Conservation (phyloP, 164 flowering plant species). For the Kingdonia uniflora region DNA sequence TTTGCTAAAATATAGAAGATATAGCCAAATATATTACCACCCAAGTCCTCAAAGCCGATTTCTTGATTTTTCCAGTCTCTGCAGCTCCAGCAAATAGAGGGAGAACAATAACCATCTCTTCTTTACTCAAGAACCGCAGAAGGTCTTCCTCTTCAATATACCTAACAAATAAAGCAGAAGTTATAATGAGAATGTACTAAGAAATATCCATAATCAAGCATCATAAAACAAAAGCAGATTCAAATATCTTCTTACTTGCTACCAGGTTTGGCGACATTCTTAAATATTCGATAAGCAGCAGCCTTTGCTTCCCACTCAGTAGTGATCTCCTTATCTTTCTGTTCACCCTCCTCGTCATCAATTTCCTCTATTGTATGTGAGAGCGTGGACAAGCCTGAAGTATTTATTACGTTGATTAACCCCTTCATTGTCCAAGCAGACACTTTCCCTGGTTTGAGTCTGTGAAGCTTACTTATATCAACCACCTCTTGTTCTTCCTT, state of each 20-base stretch:
- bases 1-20: background rate
- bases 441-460: slow-evolving; percentile 51
- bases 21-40: slow-evolving; percentile 34
- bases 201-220: background rate
- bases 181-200: background rate
- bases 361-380: slow-evolving; percentile 31
- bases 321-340: slow-evolving; percentile 43
- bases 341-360: slow-evolving; percentile 37
- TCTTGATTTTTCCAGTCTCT: slow-evolving; percentile 56
- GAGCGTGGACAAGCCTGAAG: slow-evolving; percentile 47
- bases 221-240: background rate
- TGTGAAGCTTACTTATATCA: slow-evolving; percentile 57
- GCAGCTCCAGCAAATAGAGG: slow-evolving; percentile 62
- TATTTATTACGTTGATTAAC: slow-evolving; percentile 35
- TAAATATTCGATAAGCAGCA: slow-evolving; percentile 56
- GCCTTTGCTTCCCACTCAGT: slow-evolving; percentile 71
- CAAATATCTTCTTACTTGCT: slow-evolving; percentile 39
- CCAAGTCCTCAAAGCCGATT: slow-evolving; percentile 56
- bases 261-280: slow-evolving; percentile 65
- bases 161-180: slow-evolving; percentile 26
- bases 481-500: slow-evolving; percentile 42
- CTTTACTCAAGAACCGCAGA: slow-evolving; percentile 55
- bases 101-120: slow-evolving; percentile 45
- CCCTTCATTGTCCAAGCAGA: slow-evolving; percentile 86
- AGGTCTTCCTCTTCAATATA: slow-evolving; percentile 73